Evolutionary conservation across 2,329 filamentous ascomycete species (phyloP).

Genomic region (Huntiella abstrusa): DNA sequence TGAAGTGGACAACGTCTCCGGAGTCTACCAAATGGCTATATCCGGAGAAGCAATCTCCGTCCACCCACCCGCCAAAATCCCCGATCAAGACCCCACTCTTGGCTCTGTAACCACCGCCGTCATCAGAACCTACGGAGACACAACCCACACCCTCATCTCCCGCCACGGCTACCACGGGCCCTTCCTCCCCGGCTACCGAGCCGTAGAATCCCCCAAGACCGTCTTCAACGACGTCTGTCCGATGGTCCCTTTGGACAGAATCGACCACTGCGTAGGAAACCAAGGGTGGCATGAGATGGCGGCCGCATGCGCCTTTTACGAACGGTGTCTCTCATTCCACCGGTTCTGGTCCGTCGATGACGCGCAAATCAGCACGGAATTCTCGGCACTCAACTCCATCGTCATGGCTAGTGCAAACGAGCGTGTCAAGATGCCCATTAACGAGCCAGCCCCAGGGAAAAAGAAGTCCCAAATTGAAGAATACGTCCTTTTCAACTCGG

Average conservation of each 20-base stretch:
- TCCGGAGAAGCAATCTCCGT: conserved; percentile 38
- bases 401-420: conserved; percentile 81
- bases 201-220: conserved; percentile 24
- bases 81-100: conserved; percentile 32
- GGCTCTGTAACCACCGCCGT: conserved; percentile 57
- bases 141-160: conserved; percentile 78
- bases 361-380: conserved; percentile 80
- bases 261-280: conserved; percentile 96
- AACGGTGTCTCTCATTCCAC: conserved; percentile 78
- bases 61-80: conserved; percentile 33
- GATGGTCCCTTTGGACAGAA: conserved; percentile 45
- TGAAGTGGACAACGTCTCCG: conserved; percentile 75
- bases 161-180: conserved; percentile 48
- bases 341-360: conserved; percentile 97
- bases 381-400: conserved; percentile 69
- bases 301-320: conserved; percentile 53
- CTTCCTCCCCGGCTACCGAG: conserved; percentile 70
- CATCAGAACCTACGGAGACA: conserved; percentile 86
- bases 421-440: conserved; percentile 93
- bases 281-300: conserved; percentile 86
- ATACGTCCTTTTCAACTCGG: conserved; percentile 76
- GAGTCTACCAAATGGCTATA: conserved; percentile 59
- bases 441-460: conserved; percentile 79
- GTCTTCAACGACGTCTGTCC: conserved; percentile 30
- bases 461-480: conserved; percentile 91